Evolutionary conservation across 1,284 basidiomycete genomes (phyloP), one percentile per base, ranked within the genome.

Genomic region (Schizophyllum commune): DNA sequence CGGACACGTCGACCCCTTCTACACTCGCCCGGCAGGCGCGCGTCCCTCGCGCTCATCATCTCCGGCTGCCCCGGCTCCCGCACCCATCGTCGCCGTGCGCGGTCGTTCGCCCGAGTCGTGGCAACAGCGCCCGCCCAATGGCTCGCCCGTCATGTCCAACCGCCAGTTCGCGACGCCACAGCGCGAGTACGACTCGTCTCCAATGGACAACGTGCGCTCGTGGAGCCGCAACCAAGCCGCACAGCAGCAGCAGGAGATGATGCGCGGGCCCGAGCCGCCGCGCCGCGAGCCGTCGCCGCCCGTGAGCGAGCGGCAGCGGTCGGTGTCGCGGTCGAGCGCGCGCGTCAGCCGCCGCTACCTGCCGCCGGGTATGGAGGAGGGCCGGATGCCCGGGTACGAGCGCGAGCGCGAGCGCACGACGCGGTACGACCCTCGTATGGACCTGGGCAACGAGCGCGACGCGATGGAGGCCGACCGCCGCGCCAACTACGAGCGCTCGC

Each of bases 391-490:
- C 3, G 58, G 60, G 33, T 58, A 55, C 68, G 60, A 78, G 73
- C 67, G 74, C 68, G 60, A 78, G 73, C 67, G 74, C 75, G 81
- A 62, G 57, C 71, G 70, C 27, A 60, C 56, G 56, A 68, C 69
- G 11, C 68, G 67, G 53, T 74, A 74, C 51, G 61, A 58, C 27
- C 59, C 61, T 3, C 39, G 9, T 17, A 47, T 47, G 39, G 39
- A 47, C 17, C 69, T 70, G 21, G 76, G 75, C 68, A 76, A 74
- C 66, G 73, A 68, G 70, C 61, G 73, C 72, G 66, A 77, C 74
- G 67, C 71, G 75, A 47, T 47, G 39, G 39, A 47, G 39, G 39
- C 39, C 39, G 39, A 47, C 39, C 9, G 39, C 13, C 39, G 39
- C 39, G 17, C 13, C 39, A 11, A 47, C 9, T 47, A 13, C 39